Base-by-base conservation (phyloP, 2,329 filamentous ascomycete species). In the Pyricularia sp. region DNA sequence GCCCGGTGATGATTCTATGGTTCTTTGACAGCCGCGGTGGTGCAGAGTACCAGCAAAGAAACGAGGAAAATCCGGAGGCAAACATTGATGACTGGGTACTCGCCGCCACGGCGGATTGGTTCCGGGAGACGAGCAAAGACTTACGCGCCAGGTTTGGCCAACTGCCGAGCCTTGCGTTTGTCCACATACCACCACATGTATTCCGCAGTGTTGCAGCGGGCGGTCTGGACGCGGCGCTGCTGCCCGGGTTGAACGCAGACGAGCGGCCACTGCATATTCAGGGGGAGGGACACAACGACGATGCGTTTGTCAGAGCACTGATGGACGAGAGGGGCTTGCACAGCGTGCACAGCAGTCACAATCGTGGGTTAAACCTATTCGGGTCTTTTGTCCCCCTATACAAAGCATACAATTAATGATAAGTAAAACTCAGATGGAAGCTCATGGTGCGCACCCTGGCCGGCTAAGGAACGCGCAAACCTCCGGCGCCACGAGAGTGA, bases 1-100 rank as follows among this genome's bases (percentile, higher is more conserved):
- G 72, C 3, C 69, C 70, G 14, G 69, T 69, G 3, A 83, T 64
- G 12, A 50, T 92, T 0, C 79, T 93, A 1, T 93, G 89, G 88
- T 92, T 92, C 78, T 92, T 93, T 73, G 90, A 92, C 73, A 86
- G 82, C 69, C 81, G 85, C 20, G 88, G 89, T 50, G 88, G 88
- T 9, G 79, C 80, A 67, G 79, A 81, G 66, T 86, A 83, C 72
- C 82, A 83, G 69, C 73, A 78, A 71, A 73, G 72, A 64, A 68
- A 79, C 68, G 72, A 79, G 23, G 76, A 26, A 26, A 61, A 61
- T 9, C 58, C 58, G 3, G n/a, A 26, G 23, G 58, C 23, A 3
- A 61, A 75, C 0, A 78, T 80, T 42, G 79, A 80, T 0, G 77
- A 80, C 69, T 85, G 83, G 83, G 82, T 85, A 2, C 79, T 83